Base-by-base conservation (phyloP, 225 moss, liverwort and hornwort species). In the Rhytidiadelphus loreus region DNA sequence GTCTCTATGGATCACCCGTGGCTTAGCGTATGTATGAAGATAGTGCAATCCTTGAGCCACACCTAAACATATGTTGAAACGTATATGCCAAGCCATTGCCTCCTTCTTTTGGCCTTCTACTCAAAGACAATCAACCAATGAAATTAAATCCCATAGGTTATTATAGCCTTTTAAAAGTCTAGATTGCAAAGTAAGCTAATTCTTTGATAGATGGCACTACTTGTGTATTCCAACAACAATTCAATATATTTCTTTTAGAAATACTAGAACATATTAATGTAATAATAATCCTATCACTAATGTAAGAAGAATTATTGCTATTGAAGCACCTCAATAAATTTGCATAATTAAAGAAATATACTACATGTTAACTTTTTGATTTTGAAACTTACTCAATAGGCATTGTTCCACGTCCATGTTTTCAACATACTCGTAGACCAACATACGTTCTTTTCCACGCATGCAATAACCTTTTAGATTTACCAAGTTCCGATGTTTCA, bases 401-500 rank as follows among this genome's bases (percentile, higher is more conserved):
- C 77, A 87, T n/a, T 92, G 77, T 33, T 85, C 94, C 19, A 90
- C 46, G 33, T 93, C 93, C 48, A 74, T 76, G 72, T 93, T 90
- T 32, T 94, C 86, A 13, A 89, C 20, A 21, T 55, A 89, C 35
- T 92, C 89, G 12, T 93, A 92, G 2, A 94, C 85, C 57, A 90
- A 52, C 65, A 90, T 87, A 18, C 88, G 85, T 30, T 89, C 84
- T 65, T 89, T 87, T 21, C 90, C 86, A 26, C 65, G 77, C n/a
- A 94, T 90, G 78, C 90, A 94, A 37, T 90, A 94, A 12, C 92
- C 93, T 84, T 89, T 90, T 13, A 94, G 19, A 52, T 93, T 87
- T 59, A 93, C 88, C 43, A 94, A 86, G 63, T 94, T 94, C 7
- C 74, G 81, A 48, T 93, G 94, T 41, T 91, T 94, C 71, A 89